These are phyloP conservation scores for Auriscalpium microsporum DNA, from an alignment of 768 basidiomycete species.

Conservation along the genomic window DNA sequence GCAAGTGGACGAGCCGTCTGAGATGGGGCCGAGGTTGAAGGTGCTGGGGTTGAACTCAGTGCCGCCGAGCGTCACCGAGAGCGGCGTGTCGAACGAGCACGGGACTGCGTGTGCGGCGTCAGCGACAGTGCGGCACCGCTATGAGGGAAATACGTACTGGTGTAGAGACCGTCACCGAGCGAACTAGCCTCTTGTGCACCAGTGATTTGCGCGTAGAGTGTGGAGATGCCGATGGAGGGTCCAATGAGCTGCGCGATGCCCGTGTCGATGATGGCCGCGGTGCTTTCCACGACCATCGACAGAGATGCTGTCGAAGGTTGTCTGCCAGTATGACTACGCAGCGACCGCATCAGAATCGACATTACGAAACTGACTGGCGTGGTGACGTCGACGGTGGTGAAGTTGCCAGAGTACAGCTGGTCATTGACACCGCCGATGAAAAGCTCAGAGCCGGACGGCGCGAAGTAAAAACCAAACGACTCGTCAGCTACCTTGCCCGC, in stretches of 20 bases:
- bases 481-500: background rate
- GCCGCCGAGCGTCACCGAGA: conserved; percentile 24
- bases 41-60: conserved; percentile 13
- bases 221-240: no score
- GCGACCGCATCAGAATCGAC: conserved; percentile 16
- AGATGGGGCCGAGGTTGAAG: conserved; percentile 21
- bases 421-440: conserved; percentile 10
- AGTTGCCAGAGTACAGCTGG: conserved; percentile 3
- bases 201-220: no score
- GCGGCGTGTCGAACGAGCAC: conserved; percentile 10
- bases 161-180: no score
- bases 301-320: conserved; percentile 18
- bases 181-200: no score
- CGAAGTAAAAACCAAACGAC: background rate
- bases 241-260: conserved; percentile 3
- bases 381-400: conserved; percentile 5
- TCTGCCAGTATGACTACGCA: conserved; percentile 6
- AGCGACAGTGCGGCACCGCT: no score
- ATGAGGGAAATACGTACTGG: no score
- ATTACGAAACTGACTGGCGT: conserved; percentile 3
- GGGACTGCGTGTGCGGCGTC: conserved; percentile 15
- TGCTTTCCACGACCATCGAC: conserved; percentile 11
- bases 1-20: conserved; percentile 10
- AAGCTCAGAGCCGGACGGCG: conserved; percentile 1
- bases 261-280: conserved; percentile 20